Evolutionary conservation across 345 rosid species (phyloP).

Genomic region (Nasturtium officinale): DNA sequence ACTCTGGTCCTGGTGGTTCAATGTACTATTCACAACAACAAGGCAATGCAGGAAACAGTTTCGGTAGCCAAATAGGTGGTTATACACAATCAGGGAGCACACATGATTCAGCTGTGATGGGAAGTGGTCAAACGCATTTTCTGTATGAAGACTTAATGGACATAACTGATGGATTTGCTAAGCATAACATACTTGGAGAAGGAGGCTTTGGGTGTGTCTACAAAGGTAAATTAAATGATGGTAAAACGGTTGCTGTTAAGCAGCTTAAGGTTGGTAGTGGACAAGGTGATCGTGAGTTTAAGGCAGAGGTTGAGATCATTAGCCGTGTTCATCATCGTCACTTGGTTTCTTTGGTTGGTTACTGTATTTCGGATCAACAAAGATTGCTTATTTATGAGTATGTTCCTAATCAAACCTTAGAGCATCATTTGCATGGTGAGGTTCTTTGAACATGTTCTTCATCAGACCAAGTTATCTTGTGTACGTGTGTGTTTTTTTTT

Average conservation of each 20-base stretch:
- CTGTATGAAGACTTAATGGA: slow-evolving; percentile 78
- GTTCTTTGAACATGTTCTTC: neutral
- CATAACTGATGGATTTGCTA: slow-evolving; percentile 77
- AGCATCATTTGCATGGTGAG: slow-evolving; percentile 92
- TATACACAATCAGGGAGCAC: slow-evolving; percentile 43
- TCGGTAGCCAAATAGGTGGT: slow-evolving; percentile 53
- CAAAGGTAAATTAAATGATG: slow-evolving; percentile 60
- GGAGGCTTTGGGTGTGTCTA: slow-evolving; percentile 95
- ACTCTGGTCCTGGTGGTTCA: slow-evolving; percentile 45
- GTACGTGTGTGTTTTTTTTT: too few species aligned
- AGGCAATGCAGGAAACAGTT: slow-evolving; percentile 46
- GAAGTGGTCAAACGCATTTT: slow-evolving; percentile 59
- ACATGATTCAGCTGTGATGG: slow-evolving; percentile 55
- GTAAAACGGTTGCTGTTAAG: slow-evolving; percentile 78
- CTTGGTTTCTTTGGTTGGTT: slow-evolving; percentile 91
- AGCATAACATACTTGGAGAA: slow-evolving; percentile 78
- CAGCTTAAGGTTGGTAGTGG: slow-evolving; percentile 96
- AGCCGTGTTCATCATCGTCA: slow-evolving; percentile 95
- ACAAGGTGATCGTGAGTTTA: slow-evolving; percentile 95
- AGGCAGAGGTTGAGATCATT: slow-evolving; percentile 93
- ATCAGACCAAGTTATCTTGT: neutral
- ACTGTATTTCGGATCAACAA: slow-evolving; percentile 62
- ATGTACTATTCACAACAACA: slow-evolving; percentile 52
- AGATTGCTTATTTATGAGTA: slow-evolving; percentile 87
- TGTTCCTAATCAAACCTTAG: slow-evolving; percentile 87